phyloP scores from a whole-genome alignment of 2,329 filamentous ascomycete species.

The Pseudopithomyces chartarum region DNA sequence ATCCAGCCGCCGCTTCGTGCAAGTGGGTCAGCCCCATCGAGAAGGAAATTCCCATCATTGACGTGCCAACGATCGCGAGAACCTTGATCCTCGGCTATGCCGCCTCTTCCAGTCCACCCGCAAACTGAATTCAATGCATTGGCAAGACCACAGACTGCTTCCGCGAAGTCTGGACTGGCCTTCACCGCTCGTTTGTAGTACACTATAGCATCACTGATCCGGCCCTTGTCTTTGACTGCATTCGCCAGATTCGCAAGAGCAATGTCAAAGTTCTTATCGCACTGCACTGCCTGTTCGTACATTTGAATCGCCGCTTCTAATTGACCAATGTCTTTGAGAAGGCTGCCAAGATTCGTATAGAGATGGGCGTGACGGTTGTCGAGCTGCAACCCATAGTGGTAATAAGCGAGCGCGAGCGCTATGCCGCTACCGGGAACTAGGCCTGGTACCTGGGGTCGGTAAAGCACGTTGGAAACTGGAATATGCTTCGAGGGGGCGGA shows the following conservation, averaged over 20 bases:
- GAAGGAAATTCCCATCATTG: constrained; percentile 78
- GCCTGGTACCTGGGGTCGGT: constrained; percentile 66
- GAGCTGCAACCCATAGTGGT: constrained; percentile 88
- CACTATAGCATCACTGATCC: constrained; percentile 85
- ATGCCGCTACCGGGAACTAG: constrained; percentile 85
- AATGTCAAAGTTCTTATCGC: constrained; percentile 95
- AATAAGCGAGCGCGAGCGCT: constrained; percentile 86
- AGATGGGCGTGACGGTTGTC: constrained; percentile 92
- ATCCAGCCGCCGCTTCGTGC: constrained; percentile 77
- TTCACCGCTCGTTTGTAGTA: constrained; percentile 91
- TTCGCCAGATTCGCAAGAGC: constrained; percentile 96
- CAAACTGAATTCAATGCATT: constrained; percentile 97
- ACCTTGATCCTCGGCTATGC: constrained; percentile 74
- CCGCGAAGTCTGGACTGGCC: constrained; percentile 93
- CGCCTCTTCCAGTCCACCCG: constrained; percentile 88
- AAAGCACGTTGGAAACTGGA: constrained; percentile 46
- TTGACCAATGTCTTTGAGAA: constrained; percentile 95
- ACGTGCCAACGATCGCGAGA: constrained; percentile 92
- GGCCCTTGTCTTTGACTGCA: constrained; percentile 94
- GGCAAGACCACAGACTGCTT: constrained; percentile 93
- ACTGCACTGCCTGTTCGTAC: constrained; percentile 93
- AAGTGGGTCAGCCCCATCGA: constrained; percentile 69
- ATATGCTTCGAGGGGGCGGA: constrained; percentile 51
- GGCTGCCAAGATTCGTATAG: constrained; percentile 92
- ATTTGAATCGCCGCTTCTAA: constrained; percentile 90